phyloP scores from a whole-genome alignment of 2,329 filamentous ascomycete species.

The Colletotrichum melonis region DNA sequence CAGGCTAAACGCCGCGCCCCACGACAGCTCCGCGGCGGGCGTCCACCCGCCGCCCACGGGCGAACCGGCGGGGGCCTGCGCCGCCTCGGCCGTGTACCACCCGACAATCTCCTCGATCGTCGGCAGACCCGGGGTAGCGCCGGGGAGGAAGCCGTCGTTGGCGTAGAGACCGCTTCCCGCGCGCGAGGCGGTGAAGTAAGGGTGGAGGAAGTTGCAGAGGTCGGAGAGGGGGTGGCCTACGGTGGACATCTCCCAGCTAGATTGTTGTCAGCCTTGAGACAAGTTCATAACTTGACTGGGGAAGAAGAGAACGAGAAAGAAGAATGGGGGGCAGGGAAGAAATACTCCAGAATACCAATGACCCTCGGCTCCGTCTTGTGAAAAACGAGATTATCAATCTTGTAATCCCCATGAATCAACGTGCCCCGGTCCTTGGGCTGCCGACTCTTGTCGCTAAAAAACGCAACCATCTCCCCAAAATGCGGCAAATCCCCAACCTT shows the following conservation, averaged over 20 bases:
- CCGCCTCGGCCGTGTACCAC: slow-evolving; percentile 63
- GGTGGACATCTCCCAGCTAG: slow-evolving; percentile 95
- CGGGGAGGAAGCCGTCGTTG: slow-evolving; percentile 68
- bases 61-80: slow-evolving; percentile 71
- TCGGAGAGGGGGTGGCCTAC: slow-evolving; percentile 96
- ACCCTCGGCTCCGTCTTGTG: slow-evolving; percentile 89
- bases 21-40: slow-evolving; percentile 68
- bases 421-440: slow-evolving; percentile 83
- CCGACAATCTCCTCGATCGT: slow-evolving; percentile 52
- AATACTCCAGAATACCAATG: slow-evolving; percentile 89
- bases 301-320: not conserved
- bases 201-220: slow-evolving; percentile 77
- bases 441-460: slow-evolving; percentile 76
- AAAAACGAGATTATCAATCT: slow-evolving; percentile 92
- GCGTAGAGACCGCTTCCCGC: slow-evolving; percentile 43
- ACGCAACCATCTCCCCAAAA: slow-evolving; percentile 81
- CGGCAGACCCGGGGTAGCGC: slow-evolving; percentile 72
- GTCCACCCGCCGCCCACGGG: slow-evolving; percentile 68
- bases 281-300: too few species aligned
- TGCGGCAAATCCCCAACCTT: slow-evolving; percentile 86
- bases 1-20: slow-evolving; percentile 72
- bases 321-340: slow-evolving; percentile 23
- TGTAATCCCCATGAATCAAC: slow-evolving; percentile 95
- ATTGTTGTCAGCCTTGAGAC: not conserved
- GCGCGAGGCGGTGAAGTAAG: slow-evolving; percentile 51